phyloP scores from a whole-genome alignment of 2,329 filamentous ascomycete species.

The Aspergillus amoenus region DNA sequence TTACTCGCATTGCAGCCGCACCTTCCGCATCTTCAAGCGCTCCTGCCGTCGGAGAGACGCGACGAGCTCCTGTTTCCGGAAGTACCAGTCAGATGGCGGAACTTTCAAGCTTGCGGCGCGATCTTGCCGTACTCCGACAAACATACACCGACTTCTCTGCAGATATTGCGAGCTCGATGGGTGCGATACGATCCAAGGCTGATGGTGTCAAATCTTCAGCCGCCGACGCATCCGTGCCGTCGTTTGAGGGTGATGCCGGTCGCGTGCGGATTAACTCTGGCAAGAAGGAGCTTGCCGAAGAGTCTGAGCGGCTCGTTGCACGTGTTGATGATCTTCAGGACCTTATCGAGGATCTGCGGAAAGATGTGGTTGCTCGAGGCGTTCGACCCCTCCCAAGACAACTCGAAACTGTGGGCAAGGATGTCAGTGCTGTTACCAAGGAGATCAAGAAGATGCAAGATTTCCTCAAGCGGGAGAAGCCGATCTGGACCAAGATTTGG shows the following conservation, averaged over 20 bases:
- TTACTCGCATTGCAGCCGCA: slow-evolving; percentile 64
- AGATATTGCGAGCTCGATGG: slow-evolving; percentile 86
- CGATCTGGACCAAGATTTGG: slow-evolving; percentile 99
- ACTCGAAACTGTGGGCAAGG: slow-evolving; percentile 84
- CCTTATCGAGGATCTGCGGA: slow-evolving; percentile 90
- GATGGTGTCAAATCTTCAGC: slow-evolving; percentile 74
- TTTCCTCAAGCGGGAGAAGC: slow-evolving; percentile 86
- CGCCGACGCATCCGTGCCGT: slow-evolving; percentile 67
- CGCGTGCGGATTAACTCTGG: slow-evolving; percentile 81
- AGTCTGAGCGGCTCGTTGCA: slow-evolving; percentile 86
- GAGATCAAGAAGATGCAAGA: slow-evolving; percentile 95
- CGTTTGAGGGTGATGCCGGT: slow-evolving; percentile 74
- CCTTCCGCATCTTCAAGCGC: slow-evolving; percentile 34
- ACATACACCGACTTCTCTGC: slow-evolving; percentile 90
- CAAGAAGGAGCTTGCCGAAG: slow-evolving; percentile 80
- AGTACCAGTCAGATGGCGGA: slow-evolving; percentile 69
- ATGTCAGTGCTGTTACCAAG: slow-evolving; percentile 75
- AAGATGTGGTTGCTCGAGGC: slow-evolving; percentile 91
- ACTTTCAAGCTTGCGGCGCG: slow-evolving; percentile 77
- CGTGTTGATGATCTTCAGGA: slow-evolving; percentile 98
- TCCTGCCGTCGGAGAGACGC: slow-evolving; percentile 25
- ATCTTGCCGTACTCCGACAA: slow-evolving; percentile 87
- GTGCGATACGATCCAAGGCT: slow-evolving; percentile 76
- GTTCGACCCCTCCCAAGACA: slow-evolving; percentile 88
- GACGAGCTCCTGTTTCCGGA: slow-evolving; percentile 30